Percentiles rank a stretch among this genome's conserved stretches.
These are phyloP conservation scores for Crithidia fasciculata DNA, from an alignment of 208 protist species.

Conservation along the genomic window DNA sequence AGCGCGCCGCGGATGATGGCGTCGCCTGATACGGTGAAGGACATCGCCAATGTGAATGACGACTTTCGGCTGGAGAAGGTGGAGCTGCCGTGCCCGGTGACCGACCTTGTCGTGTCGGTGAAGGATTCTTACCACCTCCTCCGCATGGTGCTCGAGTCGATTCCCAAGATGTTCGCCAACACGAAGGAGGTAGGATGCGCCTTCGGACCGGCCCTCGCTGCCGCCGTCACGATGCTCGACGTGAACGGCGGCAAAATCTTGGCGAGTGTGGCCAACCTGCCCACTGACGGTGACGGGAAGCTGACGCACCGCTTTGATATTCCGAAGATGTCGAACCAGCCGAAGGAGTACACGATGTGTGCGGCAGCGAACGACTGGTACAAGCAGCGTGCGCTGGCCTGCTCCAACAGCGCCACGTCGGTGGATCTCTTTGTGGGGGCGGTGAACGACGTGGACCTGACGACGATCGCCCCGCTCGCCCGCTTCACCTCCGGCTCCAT, in stretches of 20 bases:
- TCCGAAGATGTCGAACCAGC: constrained; percentile 72
- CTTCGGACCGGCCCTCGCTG: constrained; percentile 92
- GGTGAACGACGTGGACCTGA: constrained; percentile 85
- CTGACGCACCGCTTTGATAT: constrained; percentile 88
- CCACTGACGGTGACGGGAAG: constrained; percentile 88
- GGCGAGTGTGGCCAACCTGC: constrained; percentile 85
- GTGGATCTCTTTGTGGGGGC: constrained; percentile 92
- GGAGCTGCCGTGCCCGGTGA: constrained; percentile 76
- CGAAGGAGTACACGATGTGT: constrained; percentile 89
- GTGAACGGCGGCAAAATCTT: constrained; percentile 94
- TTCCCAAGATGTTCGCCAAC: constrained; percentile 62
- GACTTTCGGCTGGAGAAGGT: constrained; percentile 82
- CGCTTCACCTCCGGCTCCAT: constrained; percentile 83
- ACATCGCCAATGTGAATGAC: constrained; percentile 84
- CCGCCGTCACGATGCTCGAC: constrained; percentile 87
- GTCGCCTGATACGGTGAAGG: constrained; percentile 80
- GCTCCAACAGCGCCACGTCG: constrained; percentile 89
- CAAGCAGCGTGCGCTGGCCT: constrained; percentile 94
- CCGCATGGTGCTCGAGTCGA: constrained; percentile 70
- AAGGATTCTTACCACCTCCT: constrained; percentile 76
- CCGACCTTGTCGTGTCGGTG: constrained; percentile 81
- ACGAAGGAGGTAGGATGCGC: constrained; percentile 90
- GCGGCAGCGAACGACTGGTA: constrained; percentile 94
- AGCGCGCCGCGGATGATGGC: constrained; percentile 89
- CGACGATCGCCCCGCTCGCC: constrained; percentile 89